These are phyloP conservation scores for Melampsora occidentalis DNA, from an alignment of 1,284 basidiomycete genomes.

Conservation along the genomic window DNA sequence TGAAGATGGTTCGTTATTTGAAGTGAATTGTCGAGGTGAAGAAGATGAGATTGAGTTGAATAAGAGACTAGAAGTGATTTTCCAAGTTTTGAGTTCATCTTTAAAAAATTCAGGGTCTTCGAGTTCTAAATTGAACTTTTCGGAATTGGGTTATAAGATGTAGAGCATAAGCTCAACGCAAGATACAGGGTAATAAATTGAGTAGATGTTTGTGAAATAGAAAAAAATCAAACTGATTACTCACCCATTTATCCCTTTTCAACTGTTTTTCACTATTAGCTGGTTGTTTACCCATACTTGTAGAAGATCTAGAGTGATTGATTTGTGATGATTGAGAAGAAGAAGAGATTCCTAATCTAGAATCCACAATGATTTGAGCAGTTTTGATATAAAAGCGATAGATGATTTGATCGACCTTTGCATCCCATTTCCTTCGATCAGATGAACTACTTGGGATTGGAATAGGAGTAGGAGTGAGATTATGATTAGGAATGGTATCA, in stretches of 20 bases:
- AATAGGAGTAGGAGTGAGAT: not conserved
- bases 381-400: constrained; percentile 35
- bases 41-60: constrained; percentile 13
- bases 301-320: not conserved
- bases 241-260: constrained; percentile 33
- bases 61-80: constrained; percentile 16
- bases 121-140: constrained; percentile 40
- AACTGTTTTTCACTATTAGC: not conserved
- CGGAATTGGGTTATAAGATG: not conserved
- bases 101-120: constrained; percentile 32
- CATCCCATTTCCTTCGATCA: not conserved
- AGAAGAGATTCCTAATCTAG: constrained; percentile 7
- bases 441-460: not conserved
- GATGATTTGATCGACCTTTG: constrained; percentile 29
- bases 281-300: constrained; percentile 5
- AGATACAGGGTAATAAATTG: not conserved
- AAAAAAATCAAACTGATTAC: not conserved
- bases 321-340: not conserved
- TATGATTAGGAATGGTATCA: not conserved
- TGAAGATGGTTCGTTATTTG: not conserved
- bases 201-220: not conserved
- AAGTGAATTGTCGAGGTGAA: not conserved
- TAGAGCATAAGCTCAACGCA: not conserved
- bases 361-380: constrained; percentile 20
- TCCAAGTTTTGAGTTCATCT: constrained; percentile 42